These are phyloP conservation scores for Diospyros lotus DNA, from an alignment of 148 eudicot genomes.

Conservation along the genomic window DNA sequence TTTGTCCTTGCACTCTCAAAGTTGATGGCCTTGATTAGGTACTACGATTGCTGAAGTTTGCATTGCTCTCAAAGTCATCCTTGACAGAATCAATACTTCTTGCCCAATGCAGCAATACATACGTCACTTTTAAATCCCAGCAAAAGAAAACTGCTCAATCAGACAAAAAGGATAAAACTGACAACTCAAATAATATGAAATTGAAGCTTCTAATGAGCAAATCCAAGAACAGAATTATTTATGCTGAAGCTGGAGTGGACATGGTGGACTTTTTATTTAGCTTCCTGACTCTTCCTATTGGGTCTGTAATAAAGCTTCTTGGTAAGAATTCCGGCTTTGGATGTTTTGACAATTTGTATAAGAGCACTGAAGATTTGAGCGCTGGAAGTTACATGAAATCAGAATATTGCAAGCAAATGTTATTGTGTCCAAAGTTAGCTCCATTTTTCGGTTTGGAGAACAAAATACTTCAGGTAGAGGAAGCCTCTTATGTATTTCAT, in stretches of 20 bases:
- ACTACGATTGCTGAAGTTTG: neutral
- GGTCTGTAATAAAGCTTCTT: constrained; percentile 4
- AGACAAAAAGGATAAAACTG: neutral
- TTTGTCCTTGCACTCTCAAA: neutral
- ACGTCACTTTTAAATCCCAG: neutral
- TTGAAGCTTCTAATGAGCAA: constrained; percentile 5
- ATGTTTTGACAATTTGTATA: constrained; percentile 6
- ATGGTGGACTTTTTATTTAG: constrained; percentile 9
- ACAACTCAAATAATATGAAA: neutral
- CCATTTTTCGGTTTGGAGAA: neutral
- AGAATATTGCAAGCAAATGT: neutral
- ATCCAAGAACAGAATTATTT: neutral
- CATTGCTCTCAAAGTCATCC: constrained; percentile 9
- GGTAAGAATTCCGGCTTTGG: constrained; percentile 13
- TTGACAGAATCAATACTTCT: neutral
- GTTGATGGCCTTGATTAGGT: neutral
- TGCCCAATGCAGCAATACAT: neutral
- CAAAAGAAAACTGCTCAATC: constrained; percentile 1
- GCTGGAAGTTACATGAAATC: constrained; percentile 4
- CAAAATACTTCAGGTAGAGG: constrained; percentile 5
- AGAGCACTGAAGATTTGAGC: constrained; percentile 1
- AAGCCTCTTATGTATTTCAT: neutral
- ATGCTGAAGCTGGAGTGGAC: constrained; percentile 12
- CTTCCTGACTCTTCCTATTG: constrained; percentile 1
- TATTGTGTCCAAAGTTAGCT: constrained; percentile 5